Evolutionary conservation across 2,329 filamentous ascomycete species (phyloP), one percentile per base, ranked within the genome.

Genomic region (Sporothrix pseudoabietina): DNA sequence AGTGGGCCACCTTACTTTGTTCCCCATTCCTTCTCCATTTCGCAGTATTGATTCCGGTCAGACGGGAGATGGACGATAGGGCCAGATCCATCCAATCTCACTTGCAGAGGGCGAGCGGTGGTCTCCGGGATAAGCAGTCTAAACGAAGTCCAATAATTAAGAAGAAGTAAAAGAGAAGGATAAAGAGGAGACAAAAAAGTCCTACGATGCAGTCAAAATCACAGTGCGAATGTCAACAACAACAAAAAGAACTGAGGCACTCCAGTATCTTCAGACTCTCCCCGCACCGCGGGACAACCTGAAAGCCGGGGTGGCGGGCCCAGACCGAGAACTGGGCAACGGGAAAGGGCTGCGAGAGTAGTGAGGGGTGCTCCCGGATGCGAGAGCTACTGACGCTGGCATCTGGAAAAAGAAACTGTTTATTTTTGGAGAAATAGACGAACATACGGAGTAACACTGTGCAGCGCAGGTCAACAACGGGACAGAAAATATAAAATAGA

Each of bases 61-160:
- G 69, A 57, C 41, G 69, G 69, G 41, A 52, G 41, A 63, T 44
- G 69, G 69, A 32, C 63, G 10, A 63, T 39, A 55, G 52, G 57
- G 57, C 3, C 57, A 10, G 19, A 39, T 61, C 32, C 14, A 19
- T 14, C 22, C 22, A 22, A 69, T 55, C 66, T 69, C 19, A 54
- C 44, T 16, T 22, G 63, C 63, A 68, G 26, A 16, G 19, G 3
- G 52, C 3, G 22, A 9, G 16, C 4, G 12, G 22, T 26, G 8
- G n/a, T 22, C 22, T 49, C 19, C 14, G 14, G 22, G 22, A 26
- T 22, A 44, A 65, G 35, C 35, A 44, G 35, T 44, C 8, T 9
- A n/a, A 65, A 19, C 32, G 26, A 30, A 35, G 55, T 14, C 57
- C 57, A n/a, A 6, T 7, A 19, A 8, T n/a, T 19, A 26, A 10